A percentile compares a stretch with the other conserved stretches of the same genome.
Evolutionary conservation across 352 stramenopile species (phyloP).

Genomic region (Salisapilia sapeloensis): DNA sequence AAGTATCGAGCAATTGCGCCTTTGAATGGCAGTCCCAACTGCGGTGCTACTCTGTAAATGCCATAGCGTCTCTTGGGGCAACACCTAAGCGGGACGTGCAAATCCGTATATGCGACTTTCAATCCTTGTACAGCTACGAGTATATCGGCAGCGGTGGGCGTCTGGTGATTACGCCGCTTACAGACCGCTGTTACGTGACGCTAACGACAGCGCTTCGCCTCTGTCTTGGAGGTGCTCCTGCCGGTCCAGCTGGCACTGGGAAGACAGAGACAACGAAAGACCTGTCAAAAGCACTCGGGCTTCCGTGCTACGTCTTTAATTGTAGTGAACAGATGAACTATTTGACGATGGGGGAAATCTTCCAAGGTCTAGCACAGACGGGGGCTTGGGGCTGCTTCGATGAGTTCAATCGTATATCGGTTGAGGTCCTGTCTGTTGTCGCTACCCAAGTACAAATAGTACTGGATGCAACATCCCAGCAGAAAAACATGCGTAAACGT

Average conservation of each 20-base stretch:
- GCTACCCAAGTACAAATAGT: constrained; percentile 96
- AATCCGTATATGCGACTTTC: constrained; percentile 85
- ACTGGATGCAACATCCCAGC: constrained; percentile 62
- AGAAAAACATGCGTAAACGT: constrained; percentile 13
- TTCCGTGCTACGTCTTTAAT: constrained; percentile 81
- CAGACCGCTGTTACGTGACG: constrained; percentile 74
- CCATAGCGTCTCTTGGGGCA: no score
- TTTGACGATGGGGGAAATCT: constrained; percentile 93
- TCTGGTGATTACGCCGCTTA: constrained; percentile 71
- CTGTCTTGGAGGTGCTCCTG: constrained; percentile 59
- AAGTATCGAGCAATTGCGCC: constrained; percentile 80
- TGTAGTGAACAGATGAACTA: constrained; percentile 89
- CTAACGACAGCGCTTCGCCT: constrained; percentile 65
- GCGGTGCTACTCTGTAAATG: constrained; percentile 91
- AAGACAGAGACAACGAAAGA: constrained; percentile 83
- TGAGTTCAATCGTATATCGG: constrained; percentile 94
- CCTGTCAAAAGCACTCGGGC: constrained; percentile 45
- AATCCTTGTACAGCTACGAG: constrained; percentile 90
- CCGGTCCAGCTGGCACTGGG: constrained; percentile 62
- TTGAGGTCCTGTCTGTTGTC: constrained; percentile 92
- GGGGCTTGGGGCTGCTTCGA: constrained; percentile 94
- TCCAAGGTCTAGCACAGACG: constrained; percentile 87
- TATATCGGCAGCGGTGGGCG: constrained; percentile 90
- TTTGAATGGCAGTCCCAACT: constrained; percentile 94
- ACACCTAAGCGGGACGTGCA: constrained; percentile 55